Percentiles rank a stretch among this genome's conserved stretches.
These are phyloP conservation scores for Xylaria bambusicola DNA, from an alignment of 495 filamentous ascomycete species.

Conservation along the genomic window DNA sequence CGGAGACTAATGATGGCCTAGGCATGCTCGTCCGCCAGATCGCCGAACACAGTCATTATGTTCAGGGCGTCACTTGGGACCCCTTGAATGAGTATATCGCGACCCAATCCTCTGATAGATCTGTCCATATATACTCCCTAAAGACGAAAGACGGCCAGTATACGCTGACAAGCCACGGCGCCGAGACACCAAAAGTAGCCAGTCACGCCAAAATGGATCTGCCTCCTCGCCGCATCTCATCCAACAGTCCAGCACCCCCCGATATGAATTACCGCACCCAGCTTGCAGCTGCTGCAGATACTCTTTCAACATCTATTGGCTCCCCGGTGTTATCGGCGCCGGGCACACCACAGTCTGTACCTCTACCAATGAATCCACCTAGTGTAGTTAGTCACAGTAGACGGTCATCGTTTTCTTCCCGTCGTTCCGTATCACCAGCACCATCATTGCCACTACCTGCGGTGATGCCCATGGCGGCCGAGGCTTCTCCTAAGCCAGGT, in stretches of 20 bases:
- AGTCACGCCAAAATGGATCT: slow-evolving; percentile 81
- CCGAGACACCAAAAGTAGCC: slow-evolving; percentile 49
- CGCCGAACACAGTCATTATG: slow-evolving; percentile 98
- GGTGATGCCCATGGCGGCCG: slow-evolving; percentile 87
- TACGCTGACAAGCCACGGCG: slow-evolving; percentile 60
- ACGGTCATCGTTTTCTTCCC: slow-evolving; percentile 91
- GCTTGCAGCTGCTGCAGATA: slow-evolving; percentile 55
- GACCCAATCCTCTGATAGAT: slow-evolving; percentile 96
- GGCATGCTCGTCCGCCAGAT: slow-evolving; percentile 93
- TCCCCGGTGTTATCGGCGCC: slow-evolving; percentile 91
- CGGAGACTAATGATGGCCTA: slow-evolving; percentile 33
- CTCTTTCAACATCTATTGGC: slow-evolving; percentile 59
- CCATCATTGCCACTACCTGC: slow-evolving; percentile 93
- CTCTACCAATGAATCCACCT: slow-evolving; percentile 96
- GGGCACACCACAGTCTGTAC: slow-evolving; percentile 87
- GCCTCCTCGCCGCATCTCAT: slow-evolving; percentile 83
- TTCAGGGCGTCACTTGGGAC: slow-evolving; percentile 98
- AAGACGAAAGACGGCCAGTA: slow-evolving; percentile 97
- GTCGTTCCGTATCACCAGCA: slow-evolving; percentile 91
- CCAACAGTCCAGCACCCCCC: slow-evolving; percentile 88
- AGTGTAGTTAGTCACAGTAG: slow-evolving; percentile 83
- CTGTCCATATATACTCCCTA: slow-evolving; percentile 93
- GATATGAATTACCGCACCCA: slow-evolving; percentile 65
- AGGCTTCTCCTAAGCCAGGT: slow-evolving; percentile 71
- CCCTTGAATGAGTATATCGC: slow-evolving; percentile 97